These are phyloP conservation scores for Clarireedia homoeocarpa DNA, from an alignment of 2,329 filamentous ascomycete genomes.

Conservation along the genomic window DNA sequence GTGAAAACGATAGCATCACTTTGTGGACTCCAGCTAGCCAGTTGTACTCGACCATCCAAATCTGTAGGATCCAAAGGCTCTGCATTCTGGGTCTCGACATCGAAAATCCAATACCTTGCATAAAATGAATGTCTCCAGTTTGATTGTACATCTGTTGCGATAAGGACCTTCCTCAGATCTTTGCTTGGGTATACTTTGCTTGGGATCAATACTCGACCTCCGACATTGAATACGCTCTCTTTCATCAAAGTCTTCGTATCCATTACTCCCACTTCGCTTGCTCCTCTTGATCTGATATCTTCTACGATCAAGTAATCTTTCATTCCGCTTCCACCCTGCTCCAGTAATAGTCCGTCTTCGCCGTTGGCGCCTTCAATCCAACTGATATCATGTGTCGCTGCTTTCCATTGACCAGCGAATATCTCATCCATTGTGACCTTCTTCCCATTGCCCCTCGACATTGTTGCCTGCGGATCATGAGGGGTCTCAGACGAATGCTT, in stretches of 20 bases:
- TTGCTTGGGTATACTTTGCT: slow-evolving; percentile 65
- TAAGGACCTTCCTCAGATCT: slow-evolving; percentile 76
- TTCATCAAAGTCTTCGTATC: slow-evolving; percentile 70
- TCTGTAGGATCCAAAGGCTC: slow-evolving; percentile 69
- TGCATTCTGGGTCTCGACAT: slow-evolving; percentile 71
- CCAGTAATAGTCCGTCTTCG: slow-evolving; percentile 78
- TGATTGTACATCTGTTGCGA: slow-evolving; percentile 62
- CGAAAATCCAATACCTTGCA: slow-evolving; percentile 83
- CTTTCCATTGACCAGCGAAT: slow-evolving; percentile 54
- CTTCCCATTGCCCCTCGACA: slow-evolving; percentile 57
- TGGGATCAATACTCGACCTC: slow-evolving; percentile 47
- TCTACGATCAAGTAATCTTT: slow-evolving; percentile 79
- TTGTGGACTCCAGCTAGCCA: slow-evolving; percentile 82
- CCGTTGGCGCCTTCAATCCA: slow-evolving; percentile 71
- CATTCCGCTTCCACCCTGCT: slow-evolving; percentile 49
- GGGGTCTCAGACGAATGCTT: slow-evolving; percentile 54
- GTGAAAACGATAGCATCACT: slow-evolving; percentile 88
- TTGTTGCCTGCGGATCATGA: slow-evolving; percentile 61
- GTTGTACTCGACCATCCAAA: slow-evolving; percentile 60
- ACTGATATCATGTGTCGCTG: slow-evolving; percentile 57
- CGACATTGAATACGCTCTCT: slow-evolving; percentile 51
- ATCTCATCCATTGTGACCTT: slow-evolving; percentile 67
- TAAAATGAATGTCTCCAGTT: slow-evolving; percentile 90
- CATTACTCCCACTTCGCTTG: slow-evolving; percentile 33
- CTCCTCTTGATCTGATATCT: slow-evolving; percentile 60